Evolutionary conservation across 306 rosid genomes (phyloP), one percentile per base, ranked within the genome.

Genomic region (Medicago ruthenica): DNA sequence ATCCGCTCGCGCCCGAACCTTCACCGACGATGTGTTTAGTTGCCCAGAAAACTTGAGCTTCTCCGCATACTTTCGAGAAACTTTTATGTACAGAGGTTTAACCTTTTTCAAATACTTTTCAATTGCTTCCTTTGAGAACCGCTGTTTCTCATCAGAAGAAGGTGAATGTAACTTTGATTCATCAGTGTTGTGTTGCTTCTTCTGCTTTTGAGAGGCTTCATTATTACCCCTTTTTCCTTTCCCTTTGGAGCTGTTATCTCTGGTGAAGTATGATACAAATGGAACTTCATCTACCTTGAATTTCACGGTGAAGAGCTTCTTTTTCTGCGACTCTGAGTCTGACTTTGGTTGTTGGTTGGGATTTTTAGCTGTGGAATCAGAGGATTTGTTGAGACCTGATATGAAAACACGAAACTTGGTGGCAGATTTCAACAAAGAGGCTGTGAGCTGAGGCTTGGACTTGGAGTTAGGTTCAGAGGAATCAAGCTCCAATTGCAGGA

Each of bases 281-380:
- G 97, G 97, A 55, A 82, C 92, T 42, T 92, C 97, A 53, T 92
- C 97, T 0, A 85, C 95, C 70, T 92, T 95, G n/a, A 92, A 84
- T 22, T 95, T 95, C 65, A 95, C 92, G 0, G 97, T 87, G 22
- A 89, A 88, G 36, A 84, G 80, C 74, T 88, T 94, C 14, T 76
- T 85, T 55, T 61, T 71, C 15, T 53, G 78, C 3, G 31, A 73
- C 34, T 73, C 34, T 17, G 31, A 73, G 24, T 73, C 34, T 17
- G 74, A n/a, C 67, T 53, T 18, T 20, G 13, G 16, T 21, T 74
- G 69, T 77, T 53, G 24, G 24, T 74, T 61, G 10, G 13, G 16
- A n/a, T 74, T 80, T 2, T 81, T 9, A 12, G 77, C 12, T 0
- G 14, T 48, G 1, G 67, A 8, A 15, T 36, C 74, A 7, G 89